A percentile compares a stretch with the other conserved stretches of the same genome.
phyloP scores from a whole-genome alignment of 176 grass and related monocot genomes.

The Puccinellia tenuiflora region DNA sequence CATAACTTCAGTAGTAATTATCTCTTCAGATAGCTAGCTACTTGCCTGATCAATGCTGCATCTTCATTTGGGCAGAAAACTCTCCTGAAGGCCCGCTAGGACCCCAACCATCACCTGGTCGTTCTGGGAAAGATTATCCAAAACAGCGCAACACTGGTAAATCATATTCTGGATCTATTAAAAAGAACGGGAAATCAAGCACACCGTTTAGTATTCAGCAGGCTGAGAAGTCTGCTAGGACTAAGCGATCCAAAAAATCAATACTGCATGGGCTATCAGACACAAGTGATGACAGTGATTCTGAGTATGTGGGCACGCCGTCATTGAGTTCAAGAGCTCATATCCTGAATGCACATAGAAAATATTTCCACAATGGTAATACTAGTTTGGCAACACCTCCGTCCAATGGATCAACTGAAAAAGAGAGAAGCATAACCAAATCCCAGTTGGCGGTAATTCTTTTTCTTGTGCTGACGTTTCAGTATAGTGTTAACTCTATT shows the following conservation, averaged over 20 bases:
- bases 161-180: conserved; percentile 12
- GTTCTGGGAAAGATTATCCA: conserved; percentile 33
- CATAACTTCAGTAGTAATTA: conserved; percentile 1
- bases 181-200: conserved; percentile 19
- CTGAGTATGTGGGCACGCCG: conserved; percentile 28
- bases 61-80: conserved; percentile 31
- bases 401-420: conserved; percentile 36
- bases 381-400: conserved; percentile 14
- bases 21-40: background rate
- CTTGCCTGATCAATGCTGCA: conserved; percentile 3
- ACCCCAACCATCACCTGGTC: conserved; percentile 33
- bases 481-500: background rate
- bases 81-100: conserved; percentile 35
- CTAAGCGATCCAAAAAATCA: conserved; percentile 5
- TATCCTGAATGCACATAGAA: conserved; percentile 12
- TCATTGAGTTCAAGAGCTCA: conserved; percentile 33
- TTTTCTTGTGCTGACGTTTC: conserved; percentile 3
- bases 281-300: conserved; percentile 50
- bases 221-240: conserved; percentile 37
- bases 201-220: conserved; percentile 15
- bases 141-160: conserved; percentile 20
- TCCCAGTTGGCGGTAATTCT: conserved; percentile 54
- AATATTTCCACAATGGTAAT: conserved; percentile 25
- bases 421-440: conserved; percentile 25
- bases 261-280: conserved; percentile 29